Conservation (phyloP, 352 stramenopile genomes). For the Globisporangium solare region DNA sequence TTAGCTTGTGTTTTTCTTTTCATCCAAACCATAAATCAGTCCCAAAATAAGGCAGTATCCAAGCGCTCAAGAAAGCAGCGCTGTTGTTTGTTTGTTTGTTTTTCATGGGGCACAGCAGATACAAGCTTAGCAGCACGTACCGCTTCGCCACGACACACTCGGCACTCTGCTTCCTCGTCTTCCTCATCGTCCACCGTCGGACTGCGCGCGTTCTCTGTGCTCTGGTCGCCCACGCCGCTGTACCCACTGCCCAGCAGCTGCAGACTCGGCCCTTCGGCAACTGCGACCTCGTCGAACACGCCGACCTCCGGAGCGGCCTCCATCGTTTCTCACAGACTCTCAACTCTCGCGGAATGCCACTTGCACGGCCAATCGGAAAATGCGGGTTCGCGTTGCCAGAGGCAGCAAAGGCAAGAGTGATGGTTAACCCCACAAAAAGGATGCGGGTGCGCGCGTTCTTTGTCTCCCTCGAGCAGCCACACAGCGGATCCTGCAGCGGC, state of each 20-base stretch:
- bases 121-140: slow-evolving; percentile 30
- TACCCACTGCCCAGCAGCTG: slow-evolving; percentile 3
- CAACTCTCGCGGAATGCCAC: background rate
- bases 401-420: no score
- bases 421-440: no score
- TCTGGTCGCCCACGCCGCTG: background rate
- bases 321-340: slow-evolving; percentile 2
- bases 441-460: no score
- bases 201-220: background rate
- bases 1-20: background rate
- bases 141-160: slow-evolving; percentile 91
- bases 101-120: background rate
- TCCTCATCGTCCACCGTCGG: slow-evolving; percentile 22
- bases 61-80: no score
- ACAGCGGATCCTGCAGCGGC: no score
- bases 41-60: no score
- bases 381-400: no score
- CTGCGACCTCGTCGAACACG: slow-evolving; percentile 7
- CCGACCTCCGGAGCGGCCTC: slow-evolving; percentile 1
- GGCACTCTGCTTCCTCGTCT: slow-evolving; percentile 90
- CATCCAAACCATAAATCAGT: no score
- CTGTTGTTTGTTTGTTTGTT: no score
- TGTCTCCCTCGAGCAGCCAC: no score
- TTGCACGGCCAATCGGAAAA: no score
- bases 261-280: slow-evolving; percentile 5